phyloP scores from a whole-genome alignment of 2,329 filamentous ascomycete species.

The Torrubiella hemipterigena region DNA sequence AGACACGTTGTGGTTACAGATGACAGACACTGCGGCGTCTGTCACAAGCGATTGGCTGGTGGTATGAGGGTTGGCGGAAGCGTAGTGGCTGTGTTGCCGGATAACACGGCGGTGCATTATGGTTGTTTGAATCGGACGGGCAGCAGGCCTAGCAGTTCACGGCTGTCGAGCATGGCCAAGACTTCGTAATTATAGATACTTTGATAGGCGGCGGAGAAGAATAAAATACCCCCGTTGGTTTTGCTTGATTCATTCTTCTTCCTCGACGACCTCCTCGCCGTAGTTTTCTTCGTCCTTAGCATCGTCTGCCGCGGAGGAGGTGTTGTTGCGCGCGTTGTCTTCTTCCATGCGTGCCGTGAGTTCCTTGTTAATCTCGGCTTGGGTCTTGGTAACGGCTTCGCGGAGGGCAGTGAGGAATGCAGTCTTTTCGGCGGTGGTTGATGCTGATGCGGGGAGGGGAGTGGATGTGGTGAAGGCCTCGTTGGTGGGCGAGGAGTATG shows the following conservation, averaged over 20 bases:
- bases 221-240: conserved; percentile 11
- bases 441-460: conserved; percentile 19
- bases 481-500: conserved; percentile 41
- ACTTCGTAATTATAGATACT: conserved; percentile 2
- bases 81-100: conserved; percentile 80
- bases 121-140: conserved; percentile 49
- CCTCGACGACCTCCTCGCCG: conserved; percentile 69
- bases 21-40: conserved; percentile 82
- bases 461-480: conserved; percentile 31
- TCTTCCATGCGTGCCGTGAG: conserved; percentile 65
- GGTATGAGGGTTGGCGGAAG: conserved; percentile 77
- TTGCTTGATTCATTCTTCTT: conserved; percentile 28
- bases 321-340: conserved; percentile 38
- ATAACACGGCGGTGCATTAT: conserved; percentile 72
- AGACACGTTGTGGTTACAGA: conserved; percentile 71
- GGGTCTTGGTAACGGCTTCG: conserved; percentile 42
- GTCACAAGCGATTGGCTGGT: conserved; percentile 82
- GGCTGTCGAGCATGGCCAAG: no score
- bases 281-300: conserved; percentile 65
- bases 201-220: neutral
- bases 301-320: conserved; percentile 30
- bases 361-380: conserved; percentile 56
- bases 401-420: conserved; percentile 49
- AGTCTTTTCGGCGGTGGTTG: conserved; percentile 36
- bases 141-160: conserved; percentile 24